These are phyloP conservation scores for Monocercomonoides exilis DNA, from an alignment of 78 protist genomes.

Conservation along the genomic window DNA sequence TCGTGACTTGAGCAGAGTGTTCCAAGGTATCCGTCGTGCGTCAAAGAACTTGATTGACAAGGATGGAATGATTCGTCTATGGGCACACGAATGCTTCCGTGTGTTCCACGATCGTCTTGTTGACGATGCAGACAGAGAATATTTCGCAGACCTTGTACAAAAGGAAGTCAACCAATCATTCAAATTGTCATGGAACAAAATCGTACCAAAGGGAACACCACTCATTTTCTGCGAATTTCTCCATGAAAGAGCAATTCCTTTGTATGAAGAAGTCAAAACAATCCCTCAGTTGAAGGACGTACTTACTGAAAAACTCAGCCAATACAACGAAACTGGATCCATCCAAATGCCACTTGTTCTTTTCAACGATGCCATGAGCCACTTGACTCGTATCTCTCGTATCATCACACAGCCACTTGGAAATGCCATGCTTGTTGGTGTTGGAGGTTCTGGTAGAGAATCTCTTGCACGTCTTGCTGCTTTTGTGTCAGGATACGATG, in stretches of 20 bases:
- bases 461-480: constrained; percentile 52
- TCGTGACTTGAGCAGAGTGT: constrained; percentile 53
- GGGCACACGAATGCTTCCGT: constrained; percentile 48
- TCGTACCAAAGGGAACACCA: background rate
- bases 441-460: constrained; percentile 63
- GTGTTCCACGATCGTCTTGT: constrained; percentile 45
- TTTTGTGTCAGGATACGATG: constrained; percentile 22
- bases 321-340: constrained; percentile 52
- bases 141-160: background rate
- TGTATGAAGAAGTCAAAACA: constrained; percentile 38
- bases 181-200: constrained; percentile 11
- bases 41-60: background rate
- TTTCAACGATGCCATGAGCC: constrained; percentile 60
- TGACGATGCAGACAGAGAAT: constrained; percentile 11
- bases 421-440: constrained; percentile 67
- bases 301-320: constrained; percentile 47
- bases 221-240: constrained; percentile 53
- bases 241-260: background rate
- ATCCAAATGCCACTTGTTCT: constrained; percentile 49
- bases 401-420: constrained; percentile 50
- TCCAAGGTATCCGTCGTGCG: constrained; percentile 45
- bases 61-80: constrained; percentile 31
- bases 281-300: constrained; percentile 7
- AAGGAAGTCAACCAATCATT: constrained; percentile 26
- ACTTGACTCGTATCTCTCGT: constrained; percentile 55